phyloP scores from a whole-genome alignment of 352 stramenopile species.

The Pythium guiyangense region DNA sequence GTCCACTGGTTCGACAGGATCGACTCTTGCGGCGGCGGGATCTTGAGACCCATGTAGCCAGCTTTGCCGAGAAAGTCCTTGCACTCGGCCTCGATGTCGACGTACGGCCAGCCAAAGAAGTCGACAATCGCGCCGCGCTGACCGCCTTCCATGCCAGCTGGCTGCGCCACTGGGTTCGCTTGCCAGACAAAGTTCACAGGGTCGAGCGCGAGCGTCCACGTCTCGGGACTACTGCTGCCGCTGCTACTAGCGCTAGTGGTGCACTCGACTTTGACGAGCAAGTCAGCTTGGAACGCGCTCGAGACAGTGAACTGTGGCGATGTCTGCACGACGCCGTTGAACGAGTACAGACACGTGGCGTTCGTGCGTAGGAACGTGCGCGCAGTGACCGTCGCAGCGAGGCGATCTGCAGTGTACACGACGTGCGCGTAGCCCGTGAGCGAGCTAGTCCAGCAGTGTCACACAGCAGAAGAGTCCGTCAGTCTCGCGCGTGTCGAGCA shows the following conservation, averaged over 20 bases:
- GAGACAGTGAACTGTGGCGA: constrained; percentile 18
- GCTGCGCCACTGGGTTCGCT: constrained; percentile 26
- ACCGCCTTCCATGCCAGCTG: too few species aligned
- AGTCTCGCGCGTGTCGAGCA: too few species aligned
- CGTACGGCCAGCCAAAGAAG: constrained; percentile 62
- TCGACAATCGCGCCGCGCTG: too few species aligned
- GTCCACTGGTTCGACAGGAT: too few species aligned
- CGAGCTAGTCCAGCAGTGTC: too few species aligned
- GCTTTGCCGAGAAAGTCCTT: constrained; percentile 50
- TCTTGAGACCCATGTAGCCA: too few species aligned
- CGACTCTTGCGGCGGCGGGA: too few species aligned
- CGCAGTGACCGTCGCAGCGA: constrained; percentile 33
- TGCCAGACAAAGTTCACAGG: constrained; percentile 71
- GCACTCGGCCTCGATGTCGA: constrained; percentile 56
- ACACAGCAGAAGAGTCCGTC: too few species aligned
- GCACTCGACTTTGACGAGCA: constrained; percentile 30
- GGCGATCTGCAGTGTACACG: constrained; percentile 25
- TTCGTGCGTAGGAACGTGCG: constrained; percentile 27
- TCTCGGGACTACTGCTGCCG: too few species aligned
- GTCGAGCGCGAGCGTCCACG: constrained; percentile 39
- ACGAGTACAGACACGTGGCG: constrained; percentile 15
- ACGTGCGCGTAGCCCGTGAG: constrained; percentile 44
- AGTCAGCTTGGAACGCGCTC: constrained; percentile 19
- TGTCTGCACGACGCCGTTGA: constrained; percentile 24
- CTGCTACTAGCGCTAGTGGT: neutral